Evolutionary conservation across 345 rosid species (phyloP).

Genomic region (Gynandropsis gynandra): DNA sequence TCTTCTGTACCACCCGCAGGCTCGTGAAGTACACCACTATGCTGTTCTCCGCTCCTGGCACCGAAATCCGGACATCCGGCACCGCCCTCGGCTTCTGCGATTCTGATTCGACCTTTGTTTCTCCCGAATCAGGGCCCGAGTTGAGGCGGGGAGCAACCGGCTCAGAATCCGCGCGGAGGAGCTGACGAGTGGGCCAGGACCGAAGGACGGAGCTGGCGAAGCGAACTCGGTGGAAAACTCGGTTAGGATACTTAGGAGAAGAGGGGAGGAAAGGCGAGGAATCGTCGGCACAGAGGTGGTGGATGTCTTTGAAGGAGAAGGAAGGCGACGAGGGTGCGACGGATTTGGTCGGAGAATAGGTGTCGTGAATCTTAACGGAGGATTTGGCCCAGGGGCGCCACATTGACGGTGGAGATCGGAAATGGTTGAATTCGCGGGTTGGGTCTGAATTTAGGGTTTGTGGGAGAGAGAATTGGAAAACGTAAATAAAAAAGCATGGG

Average conservation of each 20-base stretch:
- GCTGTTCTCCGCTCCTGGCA: slow-evolving; percentile 50
- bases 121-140: neutral
- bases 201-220: slow-evolving; percentile 44
- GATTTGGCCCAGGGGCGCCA: slow-evolving; percentile 85
- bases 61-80: slow-evolving; percentile 25
- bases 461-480: neutral
- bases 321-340: slow-evolving; percentile 32
- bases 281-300: slow-evolving; percentile 42
- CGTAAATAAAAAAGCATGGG: slow-evolving; percentile 10
- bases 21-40: slow-evolving; percentile 78
- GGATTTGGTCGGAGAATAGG: slow-evolving; percentile 21
- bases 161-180: slow-evolving; percentile 19
- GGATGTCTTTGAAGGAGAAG: slow-evolving; percentile 71
- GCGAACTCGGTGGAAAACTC: slow-evolving; percentile 56
- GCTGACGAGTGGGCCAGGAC: slow-evolving; percentile 31
- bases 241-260: slow-evolving; percentile 25
- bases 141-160: neutral
- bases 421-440: neutral
- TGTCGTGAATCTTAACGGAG: slow-evolving; percentile 40
- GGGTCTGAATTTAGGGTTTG: slow-evolving; percentile 21
- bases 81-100: slow-evolving; percentile 16
- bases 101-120: slow-evolving; percentile 3
- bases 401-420: slow-evolving; percentile 47
- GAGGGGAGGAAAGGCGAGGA: slow-evolving; percentile 21
- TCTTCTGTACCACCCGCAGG: slow-evolving; percentile 69